Base-by-base conservation (phyloP, 2,329 filamentous ascomycete species). In the Neopestalotiopsis rosae region DNA sequence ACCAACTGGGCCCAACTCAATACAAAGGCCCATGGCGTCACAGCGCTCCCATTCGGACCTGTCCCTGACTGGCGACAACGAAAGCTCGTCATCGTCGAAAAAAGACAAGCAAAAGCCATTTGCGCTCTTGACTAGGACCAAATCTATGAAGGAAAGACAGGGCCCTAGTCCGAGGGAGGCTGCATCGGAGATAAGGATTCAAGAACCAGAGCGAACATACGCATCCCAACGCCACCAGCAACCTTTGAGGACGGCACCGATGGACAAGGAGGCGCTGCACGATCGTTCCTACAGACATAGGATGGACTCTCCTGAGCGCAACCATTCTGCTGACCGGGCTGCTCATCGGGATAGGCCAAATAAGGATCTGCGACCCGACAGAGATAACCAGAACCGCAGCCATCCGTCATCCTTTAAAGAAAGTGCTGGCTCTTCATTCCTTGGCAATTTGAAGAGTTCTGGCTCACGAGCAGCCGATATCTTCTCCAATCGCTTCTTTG, bases 401-500 rank as follows among this genome's bases (percentile, higher is more conserved):
- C 88, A 84, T 74, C 85, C 82, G 34, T 86, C 87, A 1, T 88
- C 89, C 0, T 83, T 86, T 72, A 87, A 87, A 66, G 90, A 92
- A 61, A 89, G 87, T 62, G 85, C 90, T 17, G 89, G 90, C 10
- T 84, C 81, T 61, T 85, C 87, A 2, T 90, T 96, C 67, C 88
- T 96, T 76, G 92, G 88, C 72, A 94, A 92, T 68, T 82, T 96
- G 61, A 92, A 92, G 72, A 91, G 87, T 73, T 90, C 91, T 5
- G 91, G 91, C 20, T 91, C 88, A 65, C 91, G 91, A 74, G 92
- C 93, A 67, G 93, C 93, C 28, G 93, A 94, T 71, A 94, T 94
- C 75, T 89, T 95, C 71, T 91, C 93, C 72, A 95, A 94, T 77
- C 92, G 92, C 10, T 86, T 97, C 65, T 95, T 97, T 76, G 92